Evolutionary conservation across 2,329 filamentous ascomycete genomes (phyloP), one percentile per base, ranked within the genome.

Genomic region (Chalaropsis ovoidea): DNA sequence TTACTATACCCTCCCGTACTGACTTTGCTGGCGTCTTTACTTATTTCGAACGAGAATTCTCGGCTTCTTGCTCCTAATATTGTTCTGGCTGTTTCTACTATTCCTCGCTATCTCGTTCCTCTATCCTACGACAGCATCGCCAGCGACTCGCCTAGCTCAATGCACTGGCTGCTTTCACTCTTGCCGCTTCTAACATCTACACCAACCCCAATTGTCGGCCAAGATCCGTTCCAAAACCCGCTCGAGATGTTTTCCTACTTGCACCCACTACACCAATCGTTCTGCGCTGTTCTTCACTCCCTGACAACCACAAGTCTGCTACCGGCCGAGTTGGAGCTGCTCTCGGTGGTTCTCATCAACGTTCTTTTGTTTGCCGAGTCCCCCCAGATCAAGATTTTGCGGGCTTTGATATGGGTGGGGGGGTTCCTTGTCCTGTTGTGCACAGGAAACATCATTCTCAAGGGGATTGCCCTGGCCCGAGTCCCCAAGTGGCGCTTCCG

Each of bases 401-500:
- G 95, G 76, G 85, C 88, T 17, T 77, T 97, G 64, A 79, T 96
- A 65, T 96, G 89, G 89, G 79, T 86, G 56, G 86, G 93, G n/a
- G 91, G 92, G 0, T 74, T 96, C 39, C 81, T 84, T 58, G 75
- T 95, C 17, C 84, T 96, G 64, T 76, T 93, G 3, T 77, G 83
- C 5, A 95, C 90, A 72, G 83, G 84, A 39, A 81, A 85, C 39
- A 83, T 94, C 13, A 83, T 97, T 43, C 82, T 81, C 70, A 95
- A 90, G 88, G 91, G 89, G 58, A 87, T 97, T 64, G 82, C 87
- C 31, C 77, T 99, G 68, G 92, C 93, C 62, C 82, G 93, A 66
- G 89, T 97, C 19, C 94, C 94, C 1, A 90, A 86, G 70, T 96
- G 93, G 90, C 88, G 92, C 54, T 92, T 97, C 71, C 82, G 85